phyloP scores from a whole-genome alignment of 2,329 filamentous ascomycete genomes.

The Tolypocladium ovalisporum region DNA sequence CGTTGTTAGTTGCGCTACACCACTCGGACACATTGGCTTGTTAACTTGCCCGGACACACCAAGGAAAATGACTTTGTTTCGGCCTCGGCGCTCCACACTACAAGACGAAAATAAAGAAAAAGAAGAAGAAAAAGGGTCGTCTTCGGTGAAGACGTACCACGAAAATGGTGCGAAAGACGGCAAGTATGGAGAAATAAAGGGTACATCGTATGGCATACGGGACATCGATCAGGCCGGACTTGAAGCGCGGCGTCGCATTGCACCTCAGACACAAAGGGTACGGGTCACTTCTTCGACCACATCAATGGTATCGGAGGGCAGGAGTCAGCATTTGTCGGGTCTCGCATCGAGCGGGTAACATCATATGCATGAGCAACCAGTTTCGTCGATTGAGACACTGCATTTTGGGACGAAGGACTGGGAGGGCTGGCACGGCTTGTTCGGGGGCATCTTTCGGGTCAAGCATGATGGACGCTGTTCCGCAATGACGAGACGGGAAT shows the following conservation, averaged over 20 bases:
- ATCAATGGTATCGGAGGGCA: conserved; percentile 1
- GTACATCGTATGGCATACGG: conserved; percentile 3
- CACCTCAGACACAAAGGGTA: not conserved
- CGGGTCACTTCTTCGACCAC: conserved; percentile 3
- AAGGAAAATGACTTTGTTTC: not conserved
- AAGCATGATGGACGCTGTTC: not conserved
- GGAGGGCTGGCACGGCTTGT: conserved; percentile 2
- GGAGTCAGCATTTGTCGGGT: conserved; percentile 3
- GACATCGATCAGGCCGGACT: conserved; percentile 2
- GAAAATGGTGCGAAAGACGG: conserved; percentile 3
- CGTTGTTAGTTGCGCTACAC: not conserved
- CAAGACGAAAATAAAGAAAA: not conserved
- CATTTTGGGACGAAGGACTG: conserved; percentile 3
- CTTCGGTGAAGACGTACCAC: not conserved
- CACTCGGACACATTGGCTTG: not conserved
- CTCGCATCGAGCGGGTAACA: conserved; percentile 3
- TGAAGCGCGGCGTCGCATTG: conserved; percentile 2
- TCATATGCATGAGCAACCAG: conserved; percentile 3
- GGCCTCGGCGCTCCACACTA: not conserved
- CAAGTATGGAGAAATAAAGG: conserved; percentile 1
- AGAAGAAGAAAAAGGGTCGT: not conserved
- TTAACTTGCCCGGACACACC: not conserved
- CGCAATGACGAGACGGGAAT: not conserved
- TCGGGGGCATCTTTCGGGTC: conserved; percentile 1
- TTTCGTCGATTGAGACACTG: conserved; percentile 1